phyloP scores from a whole-genome alignment of 768 basidiomycete genomes.

The Leccinellum albellum region DNA sequence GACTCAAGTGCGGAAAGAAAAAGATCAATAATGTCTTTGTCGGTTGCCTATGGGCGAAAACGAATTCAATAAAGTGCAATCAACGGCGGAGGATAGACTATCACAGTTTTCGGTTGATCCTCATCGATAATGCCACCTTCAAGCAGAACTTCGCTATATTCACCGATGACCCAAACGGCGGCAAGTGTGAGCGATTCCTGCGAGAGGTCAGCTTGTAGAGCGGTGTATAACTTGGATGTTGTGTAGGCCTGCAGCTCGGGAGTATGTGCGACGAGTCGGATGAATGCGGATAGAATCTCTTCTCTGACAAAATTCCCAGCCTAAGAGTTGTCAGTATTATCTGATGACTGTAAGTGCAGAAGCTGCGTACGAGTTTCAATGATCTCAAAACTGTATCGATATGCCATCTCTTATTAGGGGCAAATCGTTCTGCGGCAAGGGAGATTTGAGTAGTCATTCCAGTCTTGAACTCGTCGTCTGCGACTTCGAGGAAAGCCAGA shows the following conservation, averaged over 20 bases:
- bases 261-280: constrained; percentile 93
- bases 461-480: constrained; percentile 98
- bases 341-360: neutral
- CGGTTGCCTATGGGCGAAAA: constrained; percentile 51
- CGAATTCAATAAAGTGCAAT: neutral
- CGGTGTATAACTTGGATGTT: constrained; percentile 83
- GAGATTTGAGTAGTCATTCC: constrained; percentile 98
- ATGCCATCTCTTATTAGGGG: constrained; percentile 98
- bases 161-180: constrained; percentile 94
- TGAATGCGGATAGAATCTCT: constrained; percentile 92
- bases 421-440: constrained; percentile 92
- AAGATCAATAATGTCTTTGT: constrained; percentile 83
- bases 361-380: constrained; percentile 71
- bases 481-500: constrained; percentile 93
- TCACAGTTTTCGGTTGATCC: constrained; percentile 66
- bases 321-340: constrained; percentile 36
- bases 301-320: constrained; percentile 98
- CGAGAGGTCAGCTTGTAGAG: constrained; percentile 87
- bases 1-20: constrained; percentile 85
- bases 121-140: constrained; percentile 81
- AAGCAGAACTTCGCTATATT: constrained; percentile 88
- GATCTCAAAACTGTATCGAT: constrained; percentile 95
- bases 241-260: constrained; percentile 96
- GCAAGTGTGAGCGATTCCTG: constrained; percentile 94
- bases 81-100: constrained; percentile 13